A percentile compares a stretch with the other conserved stretches of the same genome.
Evolutionary conservation across 805 yeast species (phyloP).

Genomic region (Myxozyma mucilagina): DNA sequence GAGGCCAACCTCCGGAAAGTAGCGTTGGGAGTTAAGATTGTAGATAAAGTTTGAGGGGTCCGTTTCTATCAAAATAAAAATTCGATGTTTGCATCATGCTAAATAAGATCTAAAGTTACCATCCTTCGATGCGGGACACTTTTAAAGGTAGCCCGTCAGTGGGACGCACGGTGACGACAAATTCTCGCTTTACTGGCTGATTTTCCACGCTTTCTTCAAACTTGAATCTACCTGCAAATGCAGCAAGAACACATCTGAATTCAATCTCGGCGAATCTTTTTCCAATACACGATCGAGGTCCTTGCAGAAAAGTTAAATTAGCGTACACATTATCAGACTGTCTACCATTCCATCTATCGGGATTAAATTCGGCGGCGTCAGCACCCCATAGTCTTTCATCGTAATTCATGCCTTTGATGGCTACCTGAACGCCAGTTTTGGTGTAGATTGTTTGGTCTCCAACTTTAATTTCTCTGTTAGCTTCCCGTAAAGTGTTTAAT

Average conservation of each 20-base stretch:
- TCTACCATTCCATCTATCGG: slow-evolving; percentile 25
- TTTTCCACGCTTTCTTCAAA: slow-evolving; percentile 13
- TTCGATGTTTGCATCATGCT: no score
- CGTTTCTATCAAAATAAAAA: no score
- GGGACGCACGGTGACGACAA: slow-evolving; percentile 18
- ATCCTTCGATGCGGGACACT: slow-evolving; percentile 10
- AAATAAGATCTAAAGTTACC: neutral
- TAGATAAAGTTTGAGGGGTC: no score
- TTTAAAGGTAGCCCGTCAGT: slow-evolving; percentile 21
- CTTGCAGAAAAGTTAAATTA: slow-evolving; percentile 21
- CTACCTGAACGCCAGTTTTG: slow-evolving; percentile 8
- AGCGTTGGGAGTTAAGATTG: no score
- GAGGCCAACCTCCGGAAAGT: no score
- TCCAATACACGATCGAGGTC: slow-evolving; percentile 23
- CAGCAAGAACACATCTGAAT: slow-evolving; percentile 11
- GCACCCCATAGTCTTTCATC: slow-evolving; percentile 17
- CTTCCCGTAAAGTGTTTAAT: slow-evolving; percentile 9
- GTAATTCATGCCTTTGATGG: slow-evolving; percentile 5
- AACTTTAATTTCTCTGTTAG: slow-evolving; percentile 1
- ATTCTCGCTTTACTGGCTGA: slow-evolving; percentile 7
- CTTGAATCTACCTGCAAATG: slow-evolving; percentile 12
- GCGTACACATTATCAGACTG: slow-evolving; percentile 21
- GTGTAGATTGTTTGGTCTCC: slow-evolving; percentile 11
- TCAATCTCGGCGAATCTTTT: slow-evolving; percentile 25
- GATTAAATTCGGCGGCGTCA: slow-evolving; percentile 22